These are phyloP conservation scores for Meredithiella fracta DNA, from an alignment of 2,329 filamentous ascomycete genomes.

Conservation along the genomic window DNA sequence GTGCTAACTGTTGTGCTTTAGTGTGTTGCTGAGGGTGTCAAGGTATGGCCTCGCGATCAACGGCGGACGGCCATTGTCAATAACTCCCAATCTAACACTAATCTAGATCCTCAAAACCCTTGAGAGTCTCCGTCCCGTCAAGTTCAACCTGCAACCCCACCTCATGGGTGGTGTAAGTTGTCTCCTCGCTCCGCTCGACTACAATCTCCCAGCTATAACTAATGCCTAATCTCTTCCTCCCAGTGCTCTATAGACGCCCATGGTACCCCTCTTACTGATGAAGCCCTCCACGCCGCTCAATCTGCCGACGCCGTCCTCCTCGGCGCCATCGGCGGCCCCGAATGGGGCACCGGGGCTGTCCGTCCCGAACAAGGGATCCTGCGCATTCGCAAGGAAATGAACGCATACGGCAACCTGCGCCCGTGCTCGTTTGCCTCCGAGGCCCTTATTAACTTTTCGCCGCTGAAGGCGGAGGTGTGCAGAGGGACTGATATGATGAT, in stretches of 20 bases:
- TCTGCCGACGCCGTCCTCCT: slow-evolving; percentile 77
- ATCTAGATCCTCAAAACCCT: slow-evolving; percentile 59
- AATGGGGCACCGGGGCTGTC: slow-evolving; percentile 84
- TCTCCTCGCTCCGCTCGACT: not conserved
- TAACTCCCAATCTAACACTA: not conserved
- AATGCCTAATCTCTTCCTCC: not conserved
- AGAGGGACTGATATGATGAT: slow-evolving; percentile 82
- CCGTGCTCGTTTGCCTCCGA: slow-evolving; percentile 93
- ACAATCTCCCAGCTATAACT: slow-evolving; percentile 1
- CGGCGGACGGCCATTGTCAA: no score
- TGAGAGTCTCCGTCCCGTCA: slow-evolving; percentile 51
- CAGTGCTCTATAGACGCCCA: slow-evolving; percentile 79
- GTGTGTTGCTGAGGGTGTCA: slow-evolving; percentile 73
- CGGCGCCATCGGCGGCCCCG: slow-evolving; percentile 83
- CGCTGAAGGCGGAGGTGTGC: slow-evolving; percentile 73
- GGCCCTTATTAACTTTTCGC: slow-evolving; percentile 65
- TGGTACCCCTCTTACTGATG: slow-evolving; percentile 63
- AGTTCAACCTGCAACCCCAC: slow-evolving; percentile 83
- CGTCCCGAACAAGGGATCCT: slow-evolving; percentile 89
- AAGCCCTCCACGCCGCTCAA: slow-evolving; percentile 69
- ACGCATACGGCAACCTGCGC: slow-evolving; percentile 85
- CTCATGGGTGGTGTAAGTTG: slow-evolving; percentile 73
- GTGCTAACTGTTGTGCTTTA: slow-evolving; percentile 15
- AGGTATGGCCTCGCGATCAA: slow-evolving; percentile 36
- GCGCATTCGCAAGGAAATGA: slow-evolving; percentile 79